phyloP scores from a whole-genome alignment of 257 asterid species.

The Solanum bulbocastanum region DNA sequence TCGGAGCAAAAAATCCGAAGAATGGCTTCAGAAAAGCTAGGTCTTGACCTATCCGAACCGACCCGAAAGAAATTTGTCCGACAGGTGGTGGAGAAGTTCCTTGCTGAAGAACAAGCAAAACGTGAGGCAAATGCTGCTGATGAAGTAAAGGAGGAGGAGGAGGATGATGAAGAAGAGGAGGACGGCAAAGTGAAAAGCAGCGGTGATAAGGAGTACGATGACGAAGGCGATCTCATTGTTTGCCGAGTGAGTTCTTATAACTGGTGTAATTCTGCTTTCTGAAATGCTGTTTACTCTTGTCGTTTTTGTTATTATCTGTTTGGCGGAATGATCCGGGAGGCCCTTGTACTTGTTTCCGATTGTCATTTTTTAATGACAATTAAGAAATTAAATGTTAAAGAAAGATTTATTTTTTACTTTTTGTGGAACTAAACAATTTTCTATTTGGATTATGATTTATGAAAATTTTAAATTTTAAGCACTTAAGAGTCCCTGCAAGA shows the following conservation, averaged over 20 bases:
- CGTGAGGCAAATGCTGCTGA: conserved; percentile 12
- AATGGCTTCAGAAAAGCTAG: conserved; percentile 68
- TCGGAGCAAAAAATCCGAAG: conserved; percentile 82
- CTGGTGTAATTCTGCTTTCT: background rate
- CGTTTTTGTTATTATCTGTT: background rate
- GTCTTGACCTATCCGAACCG: conserved; percentile 61
- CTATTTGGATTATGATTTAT: background rate
- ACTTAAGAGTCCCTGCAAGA: background rate
- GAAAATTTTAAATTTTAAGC: background rate
- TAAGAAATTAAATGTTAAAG: background rate
- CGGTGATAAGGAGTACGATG: conserved; percentile 62
- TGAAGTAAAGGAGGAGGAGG: conserved; percentile 8
- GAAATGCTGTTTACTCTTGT: background rate
- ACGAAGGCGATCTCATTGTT: conserved; percentile 73
- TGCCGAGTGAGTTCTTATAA: conserved; percentile 51
- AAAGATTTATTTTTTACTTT: no score
- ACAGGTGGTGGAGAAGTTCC: conserved; percentile 61
- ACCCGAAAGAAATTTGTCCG: conserved; percentile 57
- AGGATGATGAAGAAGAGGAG: conserved; percentile 19
- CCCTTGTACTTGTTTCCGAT: background rate
- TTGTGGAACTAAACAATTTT: background rate
- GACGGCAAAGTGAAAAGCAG: conserved; percentile 18
- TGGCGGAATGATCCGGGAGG: background rate
- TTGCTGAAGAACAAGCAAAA: conserved; percentile 34
- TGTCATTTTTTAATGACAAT: background rate